Conservation (phyloP, 2,329 filamentous ascomycete species). For the Scortechinia acanthostroma region DNA sequence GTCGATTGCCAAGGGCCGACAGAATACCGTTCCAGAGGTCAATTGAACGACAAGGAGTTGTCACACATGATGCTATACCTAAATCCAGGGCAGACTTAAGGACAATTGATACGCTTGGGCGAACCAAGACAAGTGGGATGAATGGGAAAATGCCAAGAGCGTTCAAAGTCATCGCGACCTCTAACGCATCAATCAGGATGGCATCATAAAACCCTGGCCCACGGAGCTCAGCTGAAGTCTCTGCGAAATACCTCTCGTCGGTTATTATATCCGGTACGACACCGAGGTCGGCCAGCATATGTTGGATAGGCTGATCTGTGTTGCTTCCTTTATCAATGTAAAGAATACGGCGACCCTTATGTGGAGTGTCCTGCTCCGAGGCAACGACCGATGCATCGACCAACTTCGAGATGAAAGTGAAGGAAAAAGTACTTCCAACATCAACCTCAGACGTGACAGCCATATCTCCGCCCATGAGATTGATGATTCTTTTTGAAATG, state of each 20-base stretch:
- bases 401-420: slow-evolving; percentile 84
- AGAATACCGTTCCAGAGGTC: slow-evolving; percentile 95
- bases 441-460: slow-evolving; percentile 93
- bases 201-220: slow-evolving; percentile 81
- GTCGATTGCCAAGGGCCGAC: slow-evolving; percentile 84
- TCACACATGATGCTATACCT: slow-evolving; percentile 97
- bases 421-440: slow-evolving; percentile 89
- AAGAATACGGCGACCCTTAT: slow-evolving; percentile 83
- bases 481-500: slow-evolving; percentile 90
- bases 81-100: slow-evolving; percentile 89
- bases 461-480: slow-evolving; percentile 90
- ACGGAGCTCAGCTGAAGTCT: slow-evolving; percentile 55
- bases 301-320: slow-evolving; percentile 49
- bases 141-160: slow-evolving; percentile 95
- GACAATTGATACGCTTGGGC: slow-evolving; percentile 80
- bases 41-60: slow-evolving; percentile 85
- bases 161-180: slow-evolving; percentile 75
- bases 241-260: slow-evolving; percentile 59
- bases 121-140: slow-evolving; percentile 86
- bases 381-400: slow-evolving; percentile 74
- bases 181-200: slow-evolving; percentile 88
- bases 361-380: slow-evolving; percentile 78
- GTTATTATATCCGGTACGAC: not conserved
- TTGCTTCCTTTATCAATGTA: slow-evolving; percentile 91
- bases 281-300: not conserved